Evolutionary conservation across 1,284 basidiomycete species (phyloP).

Genomic region (Inonotus obliquus): DNA sequence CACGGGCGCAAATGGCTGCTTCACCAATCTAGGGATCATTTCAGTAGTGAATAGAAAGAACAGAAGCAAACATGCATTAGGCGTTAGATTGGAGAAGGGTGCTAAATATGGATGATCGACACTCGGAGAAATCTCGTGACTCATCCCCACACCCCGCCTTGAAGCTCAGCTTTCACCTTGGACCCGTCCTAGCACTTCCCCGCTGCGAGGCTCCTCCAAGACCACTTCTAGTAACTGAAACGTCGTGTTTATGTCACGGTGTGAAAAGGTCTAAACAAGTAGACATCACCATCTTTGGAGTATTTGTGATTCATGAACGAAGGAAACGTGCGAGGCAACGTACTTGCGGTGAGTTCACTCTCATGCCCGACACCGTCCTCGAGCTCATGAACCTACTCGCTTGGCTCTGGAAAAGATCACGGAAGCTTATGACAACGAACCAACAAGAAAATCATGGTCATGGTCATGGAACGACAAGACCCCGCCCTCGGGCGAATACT

Average conservation of each 20-base stretch:
- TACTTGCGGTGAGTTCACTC: conserved; percentile 3
- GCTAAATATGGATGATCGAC: conserved; percentile 5
- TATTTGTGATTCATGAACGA: conserved; percentile 16
- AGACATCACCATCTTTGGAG: not conserved
- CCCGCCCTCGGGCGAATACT: conserved; percentile 16
- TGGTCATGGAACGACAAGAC: conserved; percentile 7
- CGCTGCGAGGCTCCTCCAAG: not conserved
- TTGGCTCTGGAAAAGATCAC: not conserved
- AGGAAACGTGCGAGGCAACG: conserved; percentile 5
- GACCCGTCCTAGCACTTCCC: not conserved
- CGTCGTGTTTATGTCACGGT: not conserved
- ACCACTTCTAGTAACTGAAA: not conserved
- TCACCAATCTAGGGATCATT: not conserved
- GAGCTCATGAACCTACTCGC: not conserved
- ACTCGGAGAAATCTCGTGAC: not conserved
- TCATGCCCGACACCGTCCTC: not conserved
- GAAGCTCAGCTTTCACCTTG: not conserved
- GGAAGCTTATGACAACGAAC: not conserved
- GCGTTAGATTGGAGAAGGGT: not conserved
- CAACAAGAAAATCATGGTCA: conserved; percentile 8
- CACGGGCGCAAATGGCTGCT: not conserved
- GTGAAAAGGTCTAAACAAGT: not conserved
- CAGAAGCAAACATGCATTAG: not conserved
- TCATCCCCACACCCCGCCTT: not conserved
- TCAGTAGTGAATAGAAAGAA: not conserved